phyloP scores from a whole-genome alignment of 2,329 filamentous ascomycete species.

The Calonectria hongkongensis region DNA sequence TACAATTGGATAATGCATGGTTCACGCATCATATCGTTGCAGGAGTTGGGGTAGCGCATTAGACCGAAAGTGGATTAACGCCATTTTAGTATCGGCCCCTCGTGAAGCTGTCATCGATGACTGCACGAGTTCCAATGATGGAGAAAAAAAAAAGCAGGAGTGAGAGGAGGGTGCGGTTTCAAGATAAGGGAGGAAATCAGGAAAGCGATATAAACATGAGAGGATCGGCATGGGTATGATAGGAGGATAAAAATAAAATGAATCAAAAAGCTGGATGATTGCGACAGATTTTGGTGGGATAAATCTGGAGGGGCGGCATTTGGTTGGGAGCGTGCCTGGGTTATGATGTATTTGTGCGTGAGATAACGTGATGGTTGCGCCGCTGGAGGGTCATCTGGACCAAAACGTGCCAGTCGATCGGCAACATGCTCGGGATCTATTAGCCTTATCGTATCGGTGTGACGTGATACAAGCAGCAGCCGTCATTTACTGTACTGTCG shows the following conservation, averaged over 20 bases:
- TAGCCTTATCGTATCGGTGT: constrained; percentile 50
- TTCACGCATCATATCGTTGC: constrained; percentile 30
- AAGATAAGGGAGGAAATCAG: neutral
- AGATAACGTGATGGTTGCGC: constrained; percentile 39
- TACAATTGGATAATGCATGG: constrained; percentile 18
- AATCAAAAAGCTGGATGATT: neutral
- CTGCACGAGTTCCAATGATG: constrained; percentile 10
- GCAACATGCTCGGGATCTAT: constrained; percentile 23
- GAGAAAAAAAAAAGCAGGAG: neutral
- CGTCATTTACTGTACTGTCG: neutral
- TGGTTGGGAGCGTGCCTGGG: constrained; percentile 18
- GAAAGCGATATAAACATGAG: neutral
- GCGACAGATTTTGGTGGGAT: constrained; percentile 6
- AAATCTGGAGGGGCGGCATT: constrained; percentile 9
- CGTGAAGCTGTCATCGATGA: constrained; percentile 28
- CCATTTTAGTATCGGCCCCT: constrained; percentile 11
- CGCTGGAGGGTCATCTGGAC: constrained; percentile 24
- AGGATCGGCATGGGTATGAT: neutral
- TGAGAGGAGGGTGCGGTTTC: too few species aligned
- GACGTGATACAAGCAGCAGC: constrained; percentile 42
- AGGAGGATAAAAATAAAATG: too few species aligned
- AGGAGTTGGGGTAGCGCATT: constrained; percentile 16
- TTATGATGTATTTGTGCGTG: constrained; percentile 28
- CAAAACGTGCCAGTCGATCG: constrained; percentile 13
- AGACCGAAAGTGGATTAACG: constrained; percentile 25